Percentiles rank a stretch among this genome's conserved stretches.
Evolutionary conservation across 1,284 basidiomycete genomes (phyloP).

Genomic region (Xanthoconium separans): DNA sequence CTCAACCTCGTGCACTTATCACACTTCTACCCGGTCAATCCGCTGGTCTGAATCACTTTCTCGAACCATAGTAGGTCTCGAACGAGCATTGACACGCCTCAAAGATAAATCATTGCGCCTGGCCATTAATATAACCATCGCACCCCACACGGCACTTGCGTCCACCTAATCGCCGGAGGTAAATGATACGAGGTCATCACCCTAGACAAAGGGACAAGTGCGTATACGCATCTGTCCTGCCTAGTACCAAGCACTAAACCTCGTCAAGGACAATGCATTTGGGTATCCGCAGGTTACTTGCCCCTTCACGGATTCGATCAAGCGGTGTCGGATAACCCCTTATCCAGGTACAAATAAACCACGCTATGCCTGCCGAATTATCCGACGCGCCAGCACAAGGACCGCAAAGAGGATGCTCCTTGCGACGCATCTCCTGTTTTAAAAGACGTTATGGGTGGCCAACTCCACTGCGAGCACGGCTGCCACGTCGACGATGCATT

Average conservation of each 20-base stretch:
- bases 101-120: slow-evolving; percentile 6
- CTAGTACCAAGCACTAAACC: neutral
- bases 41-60: slow-evolving; percentile 1
- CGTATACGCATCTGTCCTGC: slow-evolving; percentile 3
- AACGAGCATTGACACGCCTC: slow-evolving; percentile 4
- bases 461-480: slow-evolving; percentile 16
- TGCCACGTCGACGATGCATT: slow-evolving; percentile 22
- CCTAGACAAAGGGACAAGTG: slow-evolving; percentile 9
- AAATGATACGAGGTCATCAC: neutral
- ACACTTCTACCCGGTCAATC: slow-evolving; percentile 2
- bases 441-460: slow-evolving; percentile 13
- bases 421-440: slow-evolving; percentile 9
- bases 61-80: neutral
- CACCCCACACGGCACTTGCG: slow-evolving; percentile 12
- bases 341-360: slow-evolving; percentile 35
- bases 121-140: slow-evolving; percentile 27
- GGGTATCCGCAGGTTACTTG: slow-evolving; percentile 4
- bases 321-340: slow-evolving; percentile 23
- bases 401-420: neutral
- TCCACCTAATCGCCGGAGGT: slow-evolving; percentile 29
- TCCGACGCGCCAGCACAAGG: slow-evolving; percentile 4
- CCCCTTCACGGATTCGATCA: slow-evolving; percentile 23
- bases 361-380: slow-evolving; percentile 18
- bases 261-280: neutral
- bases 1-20: slow-evolving; percentile 8